Conservation (phyloP, 306 rosid species). For the Sesbania bispinosa region DNA sequence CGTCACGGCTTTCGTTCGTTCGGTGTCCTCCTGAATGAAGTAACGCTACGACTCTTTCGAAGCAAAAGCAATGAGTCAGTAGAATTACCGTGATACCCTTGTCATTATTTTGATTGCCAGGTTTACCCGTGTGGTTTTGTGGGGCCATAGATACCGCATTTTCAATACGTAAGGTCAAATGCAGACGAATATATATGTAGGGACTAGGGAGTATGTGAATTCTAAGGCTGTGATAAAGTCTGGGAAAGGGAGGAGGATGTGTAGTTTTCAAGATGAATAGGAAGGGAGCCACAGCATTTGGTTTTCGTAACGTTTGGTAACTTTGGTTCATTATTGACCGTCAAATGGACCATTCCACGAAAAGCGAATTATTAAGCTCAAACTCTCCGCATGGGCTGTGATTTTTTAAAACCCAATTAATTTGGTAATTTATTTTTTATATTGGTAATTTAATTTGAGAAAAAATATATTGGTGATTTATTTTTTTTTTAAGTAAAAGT, state of each 20-base stretch:
- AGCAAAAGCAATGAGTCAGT: background rate
- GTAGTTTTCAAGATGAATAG: background rate
- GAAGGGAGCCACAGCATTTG: too few species aligned
- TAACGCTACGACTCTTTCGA: background rate
- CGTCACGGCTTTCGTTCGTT: background rate
- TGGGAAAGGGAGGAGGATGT: background rate
- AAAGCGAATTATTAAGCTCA: too few species aligned
- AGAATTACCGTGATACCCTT: background rate
- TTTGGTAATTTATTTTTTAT: too few species aligned
- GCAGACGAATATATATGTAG: background rate
- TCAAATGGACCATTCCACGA: too few species aligned
- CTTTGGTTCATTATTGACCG: too few species aligned
- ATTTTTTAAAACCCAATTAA: too few species aligned
- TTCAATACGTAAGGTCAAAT: conserved; percentile 14
- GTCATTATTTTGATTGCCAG: background rate
- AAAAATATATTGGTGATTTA: too few species aligned
- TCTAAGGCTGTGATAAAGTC: background rate
- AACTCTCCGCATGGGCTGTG: too few species aligned
- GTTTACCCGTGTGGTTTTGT: background rate
- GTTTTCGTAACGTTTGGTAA: too few species aligned
- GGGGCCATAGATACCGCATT: conserved; percentile 1
- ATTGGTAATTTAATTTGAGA: too few species aligned
- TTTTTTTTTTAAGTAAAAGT: too few species aligned
- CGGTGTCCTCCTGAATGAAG: background rate
- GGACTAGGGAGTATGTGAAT: background rate